Percentiles rank a stretch among this genome's conserved stretches.
These are phyloP conservation scores for Citeromyces siamensis DNA, from an alignment of 1,139 yeast species.

Conservation along the genomic window DNA sequence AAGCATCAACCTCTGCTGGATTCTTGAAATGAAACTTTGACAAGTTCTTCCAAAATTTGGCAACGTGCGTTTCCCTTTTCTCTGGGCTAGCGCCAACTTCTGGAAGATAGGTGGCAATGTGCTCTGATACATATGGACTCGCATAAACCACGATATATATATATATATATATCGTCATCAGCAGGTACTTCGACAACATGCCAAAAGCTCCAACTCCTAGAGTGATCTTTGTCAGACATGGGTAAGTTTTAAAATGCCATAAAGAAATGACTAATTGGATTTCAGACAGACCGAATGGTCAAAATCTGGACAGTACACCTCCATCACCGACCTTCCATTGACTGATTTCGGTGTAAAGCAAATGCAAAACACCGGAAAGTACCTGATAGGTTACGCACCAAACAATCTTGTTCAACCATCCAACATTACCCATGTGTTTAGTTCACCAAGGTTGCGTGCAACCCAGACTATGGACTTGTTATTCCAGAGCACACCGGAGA, in stretches of 20 bases:
- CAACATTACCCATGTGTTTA: conserved; percentile 48
- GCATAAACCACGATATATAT: no score
- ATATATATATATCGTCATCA: conserved; percentile 4
- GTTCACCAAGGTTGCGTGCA: conserved; percentile 79
- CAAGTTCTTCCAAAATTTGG: no score
- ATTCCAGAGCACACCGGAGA: conserved; percentile 30
- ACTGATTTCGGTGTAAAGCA: conserved; percentile 70
- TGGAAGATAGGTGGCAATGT: no score
- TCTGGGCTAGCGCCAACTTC: no score
- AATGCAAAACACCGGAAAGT: conserved; percentile 62
- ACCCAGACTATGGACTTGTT: conserved; percentile 54
- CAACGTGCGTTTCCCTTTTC: no score
- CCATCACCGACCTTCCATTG: conserved; percentile 67
- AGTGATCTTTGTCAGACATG: conserved; percentile 72
- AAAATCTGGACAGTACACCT: conserved; percentile 82
- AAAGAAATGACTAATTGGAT: conserved; percentile 1
- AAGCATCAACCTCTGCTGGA: no score
- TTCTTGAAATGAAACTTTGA: no score
- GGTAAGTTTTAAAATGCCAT: conserved; percentile 17
- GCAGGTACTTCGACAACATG: conserved; percentile 7
- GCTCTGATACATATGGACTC: no score
- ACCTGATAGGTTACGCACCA: conserved; percentile 43
- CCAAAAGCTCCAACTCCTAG: conserved; percentile 43
- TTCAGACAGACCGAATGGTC: conserved; percentile 93
- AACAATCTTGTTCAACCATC: conserved; percentile 51